These are phyloP conservation scores for Cyberlindnera meyerae DNA, from an alignment of 805 yeast genomes.

Conservation along the genomic window DNA sequence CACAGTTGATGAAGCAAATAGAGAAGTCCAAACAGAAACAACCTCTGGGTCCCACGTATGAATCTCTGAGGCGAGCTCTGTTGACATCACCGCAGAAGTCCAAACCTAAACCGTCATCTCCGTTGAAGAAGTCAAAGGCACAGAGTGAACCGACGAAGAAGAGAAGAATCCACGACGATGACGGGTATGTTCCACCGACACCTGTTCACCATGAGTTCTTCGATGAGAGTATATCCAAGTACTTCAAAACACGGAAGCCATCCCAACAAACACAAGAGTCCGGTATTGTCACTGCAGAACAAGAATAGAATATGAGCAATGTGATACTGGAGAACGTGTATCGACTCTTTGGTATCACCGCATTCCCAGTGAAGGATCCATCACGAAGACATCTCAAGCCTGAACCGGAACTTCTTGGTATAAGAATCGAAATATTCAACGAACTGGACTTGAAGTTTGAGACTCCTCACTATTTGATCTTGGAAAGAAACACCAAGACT, in stretches of 20 bases:
- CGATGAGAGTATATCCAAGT: conserved; percentile 23
- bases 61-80: conserved; percentile 22
- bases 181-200: conserved; percentile 18
- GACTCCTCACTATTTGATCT: conserved; percentile 32
- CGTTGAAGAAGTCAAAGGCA: no score
- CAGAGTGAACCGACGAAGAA: neutral
- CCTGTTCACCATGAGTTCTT: conserved; percentile 26
- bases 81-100: conserved; percentile 5
- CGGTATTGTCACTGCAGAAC: neutral
- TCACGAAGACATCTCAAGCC: conserved; percentile 19
- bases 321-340: conserved; percentile 31
- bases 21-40: conserved; percentile 22
- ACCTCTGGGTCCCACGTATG: conserved; percentile 26
- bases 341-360: conserved; percentile 36
- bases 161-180: conserved; percentile 5
- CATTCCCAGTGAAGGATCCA: conserved; percentile 36
- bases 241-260: conserved; percentile 9
- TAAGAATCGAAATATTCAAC: conserved; percentile 36
- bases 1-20: conserved; percentile 21
- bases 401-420: conserved; percentile 27
- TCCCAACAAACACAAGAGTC: neutral
- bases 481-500: conserved; percentile 26
- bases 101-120: neutral
- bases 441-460: conserved; percentile 26
- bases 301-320: conserved; percentile 12